Evolutionary conservation across 345 rosid species (phyloP).

Genomic region (Populus euphratica): DNA sequence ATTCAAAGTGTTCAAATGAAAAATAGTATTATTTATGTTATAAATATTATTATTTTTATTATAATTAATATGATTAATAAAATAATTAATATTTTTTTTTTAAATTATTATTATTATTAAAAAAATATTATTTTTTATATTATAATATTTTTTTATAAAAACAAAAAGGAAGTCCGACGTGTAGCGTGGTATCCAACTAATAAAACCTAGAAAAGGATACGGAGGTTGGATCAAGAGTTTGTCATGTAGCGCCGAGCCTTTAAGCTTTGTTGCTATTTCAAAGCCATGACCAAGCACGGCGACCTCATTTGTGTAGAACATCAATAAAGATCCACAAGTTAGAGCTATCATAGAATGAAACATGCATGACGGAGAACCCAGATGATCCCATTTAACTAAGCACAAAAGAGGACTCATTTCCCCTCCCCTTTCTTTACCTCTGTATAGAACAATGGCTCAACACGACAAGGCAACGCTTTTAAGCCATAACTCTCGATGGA

Average conservation of each 20-base stretch:
- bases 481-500: neutral
- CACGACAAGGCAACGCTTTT: neutral
- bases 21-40: no score
- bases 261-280: slow-evolving; percentile 20
- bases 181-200: no score
- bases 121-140: no score
- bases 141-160: no score
- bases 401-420: neutral
- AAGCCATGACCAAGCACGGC: slow-evolving; percentile 12
- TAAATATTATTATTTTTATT: no score
- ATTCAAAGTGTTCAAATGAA: no score
- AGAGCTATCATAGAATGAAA: slow-evolving; percentile 22
- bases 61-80: no score
- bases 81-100: no score
- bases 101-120: no score
- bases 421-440: neutral
- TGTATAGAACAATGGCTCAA: neutral
- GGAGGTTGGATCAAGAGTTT: slow-evolving; percentile 28
- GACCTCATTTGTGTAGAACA: slow-evolving; percentile 18
- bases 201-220: slow-evolving; percentile 23
- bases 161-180: no score
- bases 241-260: slow-evolving; percentile 12
- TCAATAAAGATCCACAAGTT: slow-evolving; percentile 18
- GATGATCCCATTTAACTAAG: slow-evolving; percentile 29
- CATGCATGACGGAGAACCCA: slow-evolving; percentile 29